Conservation (phyloP, 768 basidiomycete genomes). For the Leucogyrophana mollusca region DNA sequence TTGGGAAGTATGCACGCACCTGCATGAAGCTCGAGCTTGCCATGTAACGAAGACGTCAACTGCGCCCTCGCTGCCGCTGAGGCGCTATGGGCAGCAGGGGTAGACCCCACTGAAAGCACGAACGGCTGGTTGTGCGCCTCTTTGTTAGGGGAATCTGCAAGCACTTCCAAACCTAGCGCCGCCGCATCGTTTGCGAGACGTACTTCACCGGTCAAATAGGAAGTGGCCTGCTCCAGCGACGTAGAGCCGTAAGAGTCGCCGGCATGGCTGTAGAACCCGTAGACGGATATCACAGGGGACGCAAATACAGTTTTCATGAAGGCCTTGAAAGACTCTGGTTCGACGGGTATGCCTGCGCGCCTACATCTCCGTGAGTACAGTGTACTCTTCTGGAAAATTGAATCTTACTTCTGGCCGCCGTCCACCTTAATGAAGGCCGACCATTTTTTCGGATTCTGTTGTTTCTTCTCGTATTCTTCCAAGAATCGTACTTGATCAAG, state of each 20-base stretch:
- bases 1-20: constrained; percentile 37
- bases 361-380: constrained; percentile 35
- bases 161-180: constrained; percentile 46
- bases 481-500: constrained; percentile 67
- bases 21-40: constrained; percentile 74
- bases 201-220: constrained; percentile 69
- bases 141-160: constrained; percentile 35
- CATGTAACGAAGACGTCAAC: constrained; percentile 50
- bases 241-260: constrained; percentile 78
- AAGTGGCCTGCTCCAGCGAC: constrained; percentile 60
- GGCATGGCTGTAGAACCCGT: constrained; percentile 83
- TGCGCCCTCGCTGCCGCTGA: constrained; percentile 46
- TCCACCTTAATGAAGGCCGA: constrained; percentile 81
- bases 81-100: constrained; percentile 82
- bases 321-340: constrained; percentile 50
- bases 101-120: constrained; percentile 81
- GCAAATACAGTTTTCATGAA: constrained; percentile 53
- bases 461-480: constrained; percentile 53
- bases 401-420: constrained; percentile 67
- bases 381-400: neutral
- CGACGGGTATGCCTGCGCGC: constrained; percentile 67
- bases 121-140: constrained; percentile 46
- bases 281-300: constrained; percentile 59
- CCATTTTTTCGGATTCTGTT: constrained; percentile 50
- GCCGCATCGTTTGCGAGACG: constrained; percentile 69